phyloP scores from a whole-genome alignment of 805 yeast species.

The Groenewaldozyma salmanticensis region DNA sequence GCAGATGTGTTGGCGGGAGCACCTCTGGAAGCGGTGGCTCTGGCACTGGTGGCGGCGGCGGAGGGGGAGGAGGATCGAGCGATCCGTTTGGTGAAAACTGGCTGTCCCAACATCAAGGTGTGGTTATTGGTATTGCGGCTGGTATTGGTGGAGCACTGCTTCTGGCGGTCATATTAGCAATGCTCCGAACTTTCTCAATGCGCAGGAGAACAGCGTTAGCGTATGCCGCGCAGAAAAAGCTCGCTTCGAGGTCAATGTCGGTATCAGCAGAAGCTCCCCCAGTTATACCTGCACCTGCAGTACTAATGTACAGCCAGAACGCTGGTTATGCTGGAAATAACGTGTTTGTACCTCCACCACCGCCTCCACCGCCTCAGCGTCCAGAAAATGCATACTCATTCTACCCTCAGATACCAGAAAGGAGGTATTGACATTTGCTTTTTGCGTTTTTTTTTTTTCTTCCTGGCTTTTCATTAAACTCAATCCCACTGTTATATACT shows the following conservation, averaged over 20 bases:
- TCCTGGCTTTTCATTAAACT: too few relatives aligned
- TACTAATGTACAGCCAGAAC: not conserved
- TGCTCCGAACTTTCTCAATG: not conserved
- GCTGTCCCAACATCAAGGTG: constrained; percentile 14
- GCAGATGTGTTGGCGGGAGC: constrained; percentile 24
- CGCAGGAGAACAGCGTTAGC: not conserved
- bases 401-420: not conserved
- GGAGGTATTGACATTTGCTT: too few relatives aligned
- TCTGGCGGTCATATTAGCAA: constrained; percentile 2
- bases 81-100: constrained; percentile 16
- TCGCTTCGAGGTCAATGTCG: not conserved
- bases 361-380: not conserved
- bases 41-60: constrained; percentile 1
- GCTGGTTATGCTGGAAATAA: too few relatives aligned
- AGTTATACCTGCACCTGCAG: not conserved
- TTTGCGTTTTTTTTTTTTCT: too few relatives aligned
- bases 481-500: too few relatives aligned
- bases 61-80: constrained; percentile 6
- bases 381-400: not conserved
- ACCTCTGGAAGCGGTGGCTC: not conserved
- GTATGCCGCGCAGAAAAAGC: not conserved
- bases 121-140: constrained; percentile 17
- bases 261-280: not conserved
- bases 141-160: constrained; percentile 17
- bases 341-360: not conserved